Evolutionary conservation across 345 rosid species (phyloP).

Genomic region (Aegle marmelos): DNA sequence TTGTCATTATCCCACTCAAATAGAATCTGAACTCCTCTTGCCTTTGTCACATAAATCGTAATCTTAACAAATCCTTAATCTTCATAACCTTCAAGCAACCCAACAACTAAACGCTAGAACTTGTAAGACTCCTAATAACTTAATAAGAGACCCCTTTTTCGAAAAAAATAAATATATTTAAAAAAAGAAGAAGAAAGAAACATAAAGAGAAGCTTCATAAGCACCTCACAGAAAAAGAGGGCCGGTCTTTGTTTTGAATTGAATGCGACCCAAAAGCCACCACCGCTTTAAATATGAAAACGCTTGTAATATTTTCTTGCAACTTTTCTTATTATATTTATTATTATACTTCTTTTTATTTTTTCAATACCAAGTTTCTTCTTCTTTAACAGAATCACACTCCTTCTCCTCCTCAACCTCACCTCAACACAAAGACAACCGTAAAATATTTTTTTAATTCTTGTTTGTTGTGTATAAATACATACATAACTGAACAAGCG

Average conservation of each 20-base stretch:
- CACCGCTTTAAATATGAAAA: slow-evolving; percentile 15
- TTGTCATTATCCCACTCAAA: background rate
- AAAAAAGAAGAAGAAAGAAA: background rate
- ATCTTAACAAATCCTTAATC: background rate
- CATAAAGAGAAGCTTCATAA: slow-evolving; percentile 3
- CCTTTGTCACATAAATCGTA: too few species aligned
- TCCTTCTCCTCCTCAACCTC: background rate
- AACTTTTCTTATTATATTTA: background rate
- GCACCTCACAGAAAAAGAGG: background rate
- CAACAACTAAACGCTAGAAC: background rate
- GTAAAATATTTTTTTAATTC: background rate
- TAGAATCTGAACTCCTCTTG: too few species aligned
- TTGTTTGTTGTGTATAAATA: background rate
- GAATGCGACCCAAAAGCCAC: slow-evolving; percentile 34
- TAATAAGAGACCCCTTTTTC: background rate
- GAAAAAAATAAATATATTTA: background rate
- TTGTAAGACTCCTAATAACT: background rate
- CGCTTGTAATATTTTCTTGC: slow-evolving; percentile 11
- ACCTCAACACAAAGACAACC: background rate
- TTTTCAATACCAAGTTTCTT: background rate
- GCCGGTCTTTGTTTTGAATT: slow-evolving; percentile 29
- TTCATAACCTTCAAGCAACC: background rate
- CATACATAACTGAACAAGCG: background rate
- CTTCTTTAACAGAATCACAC: background rate
- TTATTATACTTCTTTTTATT: background rate